phyloP scores from a whole-genome alignment of 2,329 filamentous ascomycete species.

The Fusarium papillatum region DNA sequence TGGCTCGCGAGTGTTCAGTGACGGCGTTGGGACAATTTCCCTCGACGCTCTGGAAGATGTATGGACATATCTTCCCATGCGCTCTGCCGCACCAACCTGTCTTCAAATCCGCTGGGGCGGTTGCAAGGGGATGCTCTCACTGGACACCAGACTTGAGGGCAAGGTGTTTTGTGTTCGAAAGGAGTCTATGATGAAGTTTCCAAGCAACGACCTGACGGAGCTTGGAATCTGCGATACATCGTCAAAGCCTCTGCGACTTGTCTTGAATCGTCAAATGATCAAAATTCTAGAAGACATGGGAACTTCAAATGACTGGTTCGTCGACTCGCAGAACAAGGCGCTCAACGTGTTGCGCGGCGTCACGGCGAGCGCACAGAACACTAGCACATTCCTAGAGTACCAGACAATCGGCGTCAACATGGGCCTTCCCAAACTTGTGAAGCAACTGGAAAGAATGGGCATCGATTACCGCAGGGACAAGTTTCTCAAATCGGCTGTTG shows the following conservation, averaged over 20 bases:
- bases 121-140: conserved; percentile 83
- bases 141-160: conserved; percentile 73
- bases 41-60: conserved; percentile 69
- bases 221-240: conserved; percentile 82
- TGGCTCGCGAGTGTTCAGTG: conserved; percentile 76
- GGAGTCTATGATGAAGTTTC: conserved; percentile 85
- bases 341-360: conserved; percentile 71
- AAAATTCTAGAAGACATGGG: conserved; percentile 89
- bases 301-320: conserved; percentile 70
- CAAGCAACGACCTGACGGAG: conserved; percentile 64
- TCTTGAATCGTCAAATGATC: conserved; percentile 85
- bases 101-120: conserved; percentile 83
- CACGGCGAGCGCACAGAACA: conserved; percentile 70
- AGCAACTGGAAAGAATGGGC: conserved; percentile 66
- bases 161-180: conserved; percentile 72
- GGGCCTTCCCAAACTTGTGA: conserved; percentile 73
- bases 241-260: conserved; percentile 75
- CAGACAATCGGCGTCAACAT: conserved; percentile 73
- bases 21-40: conserved; percentile 85
- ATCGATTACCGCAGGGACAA: conserved; percentile 76
- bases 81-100: conserved; percentile 68
- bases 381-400: conserved; percentile 74
- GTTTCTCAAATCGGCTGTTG: conserved; percentile 79
- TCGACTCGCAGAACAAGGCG: conserved; percentile 73
- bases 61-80: conserved; percentile 65